Percentiles rank a stretch among this genome's conserved stretches.
Conservation (phyloP, 2,329 filamentous ascomycete species). For the Hypoxylon sp. region DNA sequence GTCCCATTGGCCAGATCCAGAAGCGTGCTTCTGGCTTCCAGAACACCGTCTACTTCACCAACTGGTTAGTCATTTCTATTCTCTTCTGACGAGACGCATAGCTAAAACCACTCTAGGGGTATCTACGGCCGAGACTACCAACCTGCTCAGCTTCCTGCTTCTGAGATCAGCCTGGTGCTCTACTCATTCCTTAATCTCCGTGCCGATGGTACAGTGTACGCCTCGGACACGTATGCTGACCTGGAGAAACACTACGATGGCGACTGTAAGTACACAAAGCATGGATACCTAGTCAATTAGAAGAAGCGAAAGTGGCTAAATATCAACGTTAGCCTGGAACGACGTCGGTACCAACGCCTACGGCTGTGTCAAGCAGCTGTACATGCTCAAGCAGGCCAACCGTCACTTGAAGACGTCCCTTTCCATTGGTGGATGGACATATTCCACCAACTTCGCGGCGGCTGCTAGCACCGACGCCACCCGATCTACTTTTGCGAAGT, state of each 20-base stretch:
- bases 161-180: conserved; percentile 78
- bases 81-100: not conserved
- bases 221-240: conserved; percentile 76
- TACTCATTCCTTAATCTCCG: conserved; percentile 83
- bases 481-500: conserved; percentile 72
- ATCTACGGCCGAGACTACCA: conserved; percentile 79
- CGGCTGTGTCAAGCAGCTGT: conserved; percentile 82
- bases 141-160: conserved; percentile 72
- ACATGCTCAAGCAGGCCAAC: conserved; percentile 77
- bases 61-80: conserved; percentile 51
- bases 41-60: conserved; percentile 58
- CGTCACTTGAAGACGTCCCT: conserved; percentile 80
- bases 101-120: conserved; percentile 55
- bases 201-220: conserved; percentile 74
- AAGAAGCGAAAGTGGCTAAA: conserved; percentile 23
- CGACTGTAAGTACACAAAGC: conserved; percentile 65
- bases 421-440: conserved; percentile 87
- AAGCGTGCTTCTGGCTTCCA: conserved; percentile 47
- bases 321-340: conserved; percentile 57
- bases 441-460: conserved; percentile 76
- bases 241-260: conserved; percentile 74
- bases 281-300: not conserved
- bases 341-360: conserved; percentile 76
- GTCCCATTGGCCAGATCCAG: conserved; percentile 33
- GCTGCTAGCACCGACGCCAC: conserved; percentile 69